Evolutionary conservation across 2,329 filamentous ascomycete genomes (phyloP), one percentile per base, ranked within the genome.

Genomic region (Pleoardoris graminearum): DNA sequence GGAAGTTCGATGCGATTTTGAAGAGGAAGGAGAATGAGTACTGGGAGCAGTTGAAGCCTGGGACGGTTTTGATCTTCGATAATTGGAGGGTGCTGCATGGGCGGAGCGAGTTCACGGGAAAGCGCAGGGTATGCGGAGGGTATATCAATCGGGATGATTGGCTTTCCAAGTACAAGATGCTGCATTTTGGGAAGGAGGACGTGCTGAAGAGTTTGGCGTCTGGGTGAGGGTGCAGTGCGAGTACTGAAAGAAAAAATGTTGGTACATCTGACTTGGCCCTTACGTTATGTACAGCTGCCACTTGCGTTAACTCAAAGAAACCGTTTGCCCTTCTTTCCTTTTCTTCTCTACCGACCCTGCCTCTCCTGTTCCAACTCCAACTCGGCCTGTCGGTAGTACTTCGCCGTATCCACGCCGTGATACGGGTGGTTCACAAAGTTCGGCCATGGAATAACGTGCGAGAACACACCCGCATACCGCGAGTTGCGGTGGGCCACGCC

Each of bases 381-480:
- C 81, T 99, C 94, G 7, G 94, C 94, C 75, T 96, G 91, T 73
- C 88, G 87, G 77, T 96, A 99, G 80, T 99, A 99, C 80, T 99
- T 99, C 60, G 93, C 91, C 27, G 94, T 99, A 74, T 99, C 94
- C 53, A 99, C 90, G 64, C 94, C 94, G 74, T 99, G 94, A 83
- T 72, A 70, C 21, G 60, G 69, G 77, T 99, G 94, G 77, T 99
- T 97, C 70, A 96, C 93, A 77, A 99, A 89, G 81, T 99, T 99
- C 79, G 96, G 93, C 94, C 92, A 97, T 33, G 93, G 92, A 51
- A 99, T 79, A 49, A 93, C 85, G 70, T 91, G 88, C 61, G 90
- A 79, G 75, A 93, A 94, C 27, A 94, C 80, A 35, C 89, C 88
- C 32, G 90, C 87, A 80, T 96, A 97, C 71, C 94, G 84, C 69